Conservation (phyloP, 192 early-diverging fungal genomes). For the Coemansia sp. region DNA sequence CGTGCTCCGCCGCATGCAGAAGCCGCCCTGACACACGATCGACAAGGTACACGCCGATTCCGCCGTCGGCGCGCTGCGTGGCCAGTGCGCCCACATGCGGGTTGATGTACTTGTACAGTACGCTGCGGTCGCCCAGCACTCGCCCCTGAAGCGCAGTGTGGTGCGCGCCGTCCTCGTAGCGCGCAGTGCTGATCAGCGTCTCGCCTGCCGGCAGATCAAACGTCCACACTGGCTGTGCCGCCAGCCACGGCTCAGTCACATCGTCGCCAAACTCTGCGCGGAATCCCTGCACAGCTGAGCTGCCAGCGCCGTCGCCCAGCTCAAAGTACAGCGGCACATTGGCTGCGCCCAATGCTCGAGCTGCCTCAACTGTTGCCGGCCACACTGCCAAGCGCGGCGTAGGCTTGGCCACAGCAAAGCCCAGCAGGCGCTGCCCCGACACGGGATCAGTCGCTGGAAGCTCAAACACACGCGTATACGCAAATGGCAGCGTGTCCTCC, state of each 20-base stretch:
- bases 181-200: conserved; percentile 50
- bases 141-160: conserved; percentile 86
- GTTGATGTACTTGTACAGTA: conserved; percentile 99
- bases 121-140: conserved; percentile 90
- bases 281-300: conserved; percentile 57
- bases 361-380: conserved; percentile 61
- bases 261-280: conserved; percentile 50
- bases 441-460: conserved; percentile 58
- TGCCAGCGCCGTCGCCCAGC: conserved; percentile 55
- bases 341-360: conserved; percentile 57
- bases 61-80: conserved; percentile 47
- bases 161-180: conserved; percentile 42
- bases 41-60: conserved; percentile 74
- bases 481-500: conserved; percentile 24
- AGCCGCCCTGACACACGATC: conserved; percentile 88
- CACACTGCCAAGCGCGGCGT: conserved; percentile 56
- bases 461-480: conserved; percentile 55
- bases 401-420: conserved; percentile 12
- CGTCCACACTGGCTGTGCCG: conserved; percentile 37
- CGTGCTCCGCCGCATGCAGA: conserved; percentile 68
- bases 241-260: conserved; percentile 10
- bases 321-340: conserved; percentile 68
- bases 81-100: conserved; percentile 83
- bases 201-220: conserved; percentile 62
- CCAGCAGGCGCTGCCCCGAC: conserved; percentile 36